Conservation (phyloP, 345 rosid species). For the Gossypium herbaceum region DNA sequence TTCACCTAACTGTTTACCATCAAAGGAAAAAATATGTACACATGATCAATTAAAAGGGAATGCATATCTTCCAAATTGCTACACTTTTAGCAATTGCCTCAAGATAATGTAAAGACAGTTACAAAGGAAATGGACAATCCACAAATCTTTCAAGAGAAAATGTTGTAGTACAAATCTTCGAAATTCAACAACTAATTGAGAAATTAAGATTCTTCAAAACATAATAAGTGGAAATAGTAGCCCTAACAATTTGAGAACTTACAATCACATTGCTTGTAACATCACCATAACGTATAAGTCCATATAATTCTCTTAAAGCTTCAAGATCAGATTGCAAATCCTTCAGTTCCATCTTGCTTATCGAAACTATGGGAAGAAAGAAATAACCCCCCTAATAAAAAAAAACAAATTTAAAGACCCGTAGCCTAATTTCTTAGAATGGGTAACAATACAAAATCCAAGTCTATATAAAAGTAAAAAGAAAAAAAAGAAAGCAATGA, state of each 20-base stretch:
- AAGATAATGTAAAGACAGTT: neutral
- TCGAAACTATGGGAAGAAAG: neutral
- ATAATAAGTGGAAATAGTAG: neutral
- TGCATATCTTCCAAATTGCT: neutral
- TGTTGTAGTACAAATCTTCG: neutral
- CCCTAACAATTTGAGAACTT: conserved; percentile 12
- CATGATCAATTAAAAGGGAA: neutral
- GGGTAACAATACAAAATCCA: neutral
- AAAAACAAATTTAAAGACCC: neutral
- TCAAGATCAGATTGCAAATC: conserved; percentile 37
- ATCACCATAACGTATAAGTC: conserved; percentile 27
- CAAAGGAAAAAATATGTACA: neutral
- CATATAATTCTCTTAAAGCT: conserved; percentile 46
- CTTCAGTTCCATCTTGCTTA: conserved; percentile 29
- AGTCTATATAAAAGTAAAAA: neutral
- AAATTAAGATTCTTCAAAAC: neutral
- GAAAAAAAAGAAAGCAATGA: neutral
- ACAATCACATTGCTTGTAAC: conserved; percentile 26
- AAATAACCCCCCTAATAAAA: neutral
- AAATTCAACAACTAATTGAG: too few relatives aligned
- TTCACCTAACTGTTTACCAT: conserved; percentile 35
- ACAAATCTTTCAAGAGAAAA: neutral
- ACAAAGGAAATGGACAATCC: neutral
- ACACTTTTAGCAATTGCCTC: neutral
- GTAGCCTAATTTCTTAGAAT: neutral